Evolutionary conservation across 805 yeast species (phyloP).

Genomic region (Candida sanyiensis): DNA sequence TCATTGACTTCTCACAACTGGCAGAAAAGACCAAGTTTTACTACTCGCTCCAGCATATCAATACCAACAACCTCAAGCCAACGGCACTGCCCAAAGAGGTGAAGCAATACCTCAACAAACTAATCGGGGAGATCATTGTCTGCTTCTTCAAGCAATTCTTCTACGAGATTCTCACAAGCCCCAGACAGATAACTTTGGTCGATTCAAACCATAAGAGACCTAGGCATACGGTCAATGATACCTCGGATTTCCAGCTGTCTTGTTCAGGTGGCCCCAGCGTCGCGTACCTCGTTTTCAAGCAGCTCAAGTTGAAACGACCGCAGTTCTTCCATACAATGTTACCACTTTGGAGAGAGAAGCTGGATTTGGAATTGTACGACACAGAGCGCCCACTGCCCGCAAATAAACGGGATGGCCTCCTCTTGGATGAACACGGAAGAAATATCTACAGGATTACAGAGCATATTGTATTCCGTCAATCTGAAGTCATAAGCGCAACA

Average conservation of each 20-base stretch:
- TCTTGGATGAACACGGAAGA: constrained; percentile 1
- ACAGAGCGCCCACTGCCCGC: background rate
- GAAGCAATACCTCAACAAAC: background rate
- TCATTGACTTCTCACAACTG: constrained; percentile 3
- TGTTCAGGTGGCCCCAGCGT: background rate
- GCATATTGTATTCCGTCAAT: background rate
- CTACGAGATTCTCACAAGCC: background rate
- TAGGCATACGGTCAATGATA: background rate
- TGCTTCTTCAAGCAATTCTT: background rate
- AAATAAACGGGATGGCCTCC: constrained; percentile 1
- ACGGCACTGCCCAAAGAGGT: constrained; percentile 1
- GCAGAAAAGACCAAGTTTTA: constrained; percentile 1
- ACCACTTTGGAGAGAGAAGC: constrained; percentile 2
- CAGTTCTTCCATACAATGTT: background rate
- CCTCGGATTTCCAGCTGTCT: background rate
- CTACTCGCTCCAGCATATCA: background rate
- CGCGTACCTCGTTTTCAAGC: background rate
- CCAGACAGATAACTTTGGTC: background rate
- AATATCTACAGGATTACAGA: background rate
- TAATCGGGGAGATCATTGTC: background rate
- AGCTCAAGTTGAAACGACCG: background rate
- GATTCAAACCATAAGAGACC: background rate
- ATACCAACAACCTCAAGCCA: background rate
- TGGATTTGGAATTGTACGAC: constrained; percentile 3
- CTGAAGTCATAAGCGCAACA: no score